Evolutionary conservation across 176 grass and related monocot genomes (phyloP).

Genomic region (Oryza brachyantha): DNA sequence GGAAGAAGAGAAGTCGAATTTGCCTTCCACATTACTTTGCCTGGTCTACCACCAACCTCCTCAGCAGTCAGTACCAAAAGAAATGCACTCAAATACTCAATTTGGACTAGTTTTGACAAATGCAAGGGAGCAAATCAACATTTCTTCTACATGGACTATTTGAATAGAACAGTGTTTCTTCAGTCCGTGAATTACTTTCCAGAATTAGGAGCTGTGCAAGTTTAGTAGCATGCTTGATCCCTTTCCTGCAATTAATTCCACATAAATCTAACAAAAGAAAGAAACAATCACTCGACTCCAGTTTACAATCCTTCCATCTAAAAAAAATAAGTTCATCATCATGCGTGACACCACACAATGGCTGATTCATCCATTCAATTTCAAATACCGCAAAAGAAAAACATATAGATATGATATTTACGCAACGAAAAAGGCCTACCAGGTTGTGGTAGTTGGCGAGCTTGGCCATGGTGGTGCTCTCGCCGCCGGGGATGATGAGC

Average conservation of each 20-base stretch:
- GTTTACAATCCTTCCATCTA: not conserved
- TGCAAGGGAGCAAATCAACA: not conserved
- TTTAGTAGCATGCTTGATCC: not conserved
- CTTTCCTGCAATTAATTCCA: not conserved
- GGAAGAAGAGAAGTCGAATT: not conserved
- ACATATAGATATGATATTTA: not conserved
- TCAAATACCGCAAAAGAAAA: not conserved
- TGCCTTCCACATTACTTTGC: not conserved
- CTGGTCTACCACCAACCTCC: not conserved
- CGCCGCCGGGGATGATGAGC: slow-evolving; percentile 96
- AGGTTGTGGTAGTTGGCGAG: slow-evolving; percentile 86
- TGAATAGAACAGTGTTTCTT: not conserved
- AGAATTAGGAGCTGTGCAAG: not conserved
- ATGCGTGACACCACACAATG: not conserved
- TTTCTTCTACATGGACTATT: not conserved
- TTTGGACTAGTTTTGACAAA: not conserved
- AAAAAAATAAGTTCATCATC: no score
- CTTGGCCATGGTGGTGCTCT: slow-evolving; percentile 99
- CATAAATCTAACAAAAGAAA: not conserved
- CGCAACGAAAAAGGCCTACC: slow-evolving; percentile 20
- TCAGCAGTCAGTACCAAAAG: not conserved
- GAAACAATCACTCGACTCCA: not conserved
- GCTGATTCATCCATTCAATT: not conserved
- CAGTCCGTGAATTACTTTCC: not conserved
- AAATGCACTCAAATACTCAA: not conserved